Evolutionary conservation across 2,329 filamentous ascomycete genomes (phyloP).

Genomic region (Trichocomaceae sp.): DNA sequence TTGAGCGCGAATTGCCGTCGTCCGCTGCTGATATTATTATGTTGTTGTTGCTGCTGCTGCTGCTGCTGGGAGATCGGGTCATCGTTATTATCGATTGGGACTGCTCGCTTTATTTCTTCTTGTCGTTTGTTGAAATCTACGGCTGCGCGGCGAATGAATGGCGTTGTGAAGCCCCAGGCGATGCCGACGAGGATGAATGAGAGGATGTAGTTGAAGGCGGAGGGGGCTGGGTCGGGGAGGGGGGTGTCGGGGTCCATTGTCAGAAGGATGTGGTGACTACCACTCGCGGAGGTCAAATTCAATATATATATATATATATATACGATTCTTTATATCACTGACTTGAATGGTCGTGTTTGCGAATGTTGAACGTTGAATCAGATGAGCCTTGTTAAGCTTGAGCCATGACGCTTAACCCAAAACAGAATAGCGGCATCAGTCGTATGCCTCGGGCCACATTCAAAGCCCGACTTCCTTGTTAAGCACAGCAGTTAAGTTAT

Average conservation of each 20-base stretch:
- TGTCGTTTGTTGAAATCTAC: constrained; percentile 61
- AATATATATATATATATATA: background rate
- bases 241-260: constrained; percentile 30
- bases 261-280: background rate
- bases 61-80: constrained; percentile 40
- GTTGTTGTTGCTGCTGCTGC: constrained; percentile 33
- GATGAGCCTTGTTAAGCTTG: background rate
- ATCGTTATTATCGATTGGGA: constrained; percentile 37
- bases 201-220: constrained; percentile 69
- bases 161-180: constrained; percentile 88
- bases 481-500: too few species aligned
- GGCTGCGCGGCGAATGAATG: constrained; percentile 84
- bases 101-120: constrained; percentile 19
- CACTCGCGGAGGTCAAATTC: background rate
- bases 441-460: background rate
- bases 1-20: constrained; percentile 44
- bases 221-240: constrained; percentile 24
- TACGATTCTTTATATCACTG: background rate
- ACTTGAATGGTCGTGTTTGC: background rate
- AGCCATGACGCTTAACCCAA: background rate
- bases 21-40: constrained; percentile 12
- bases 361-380: background rate
- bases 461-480: too few species aligned
- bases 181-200: constrained; percentile 86
- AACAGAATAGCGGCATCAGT: background rate